Percentiles rank a stretch among this genome's conserved stretches.
phyloP scores from a whole-genome alignment of 352 stramenopile genomes.

The Phytophthora hibernalis region DNA sequence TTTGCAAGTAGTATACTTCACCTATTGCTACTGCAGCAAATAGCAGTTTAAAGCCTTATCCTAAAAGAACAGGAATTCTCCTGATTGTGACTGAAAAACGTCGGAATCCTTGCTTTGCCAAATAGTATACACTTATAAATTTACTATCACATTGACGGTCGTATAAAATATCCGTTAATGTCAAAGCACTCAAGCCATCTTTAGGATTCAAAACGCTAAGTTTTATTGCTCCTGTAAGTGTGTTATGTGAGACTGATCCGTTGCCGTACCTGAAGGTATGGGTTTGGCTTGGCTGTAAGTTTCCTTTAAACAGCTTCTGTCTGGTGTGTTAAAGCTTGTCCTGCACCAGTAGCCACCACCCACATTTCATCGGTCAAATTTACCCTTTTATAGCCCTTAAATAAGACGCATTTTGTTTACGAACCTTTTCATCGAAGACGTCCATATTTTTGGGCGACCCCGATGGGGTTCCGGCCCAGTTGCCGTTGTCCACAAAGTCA shows the following conservation, averaged over 20 bases:
- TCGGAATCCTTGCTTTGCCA: slow-evolving; percentile 18
- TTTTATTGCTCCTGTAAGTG: slow-evolving; percentile 16
- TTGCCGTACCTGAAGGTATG: slow-evolving; percentile 15
- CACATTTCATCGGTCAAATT: slow-evolving; percentile 12
- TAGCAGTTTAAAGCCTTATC: slow-evolving; percentile 7
- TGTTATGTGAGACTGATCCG: background rate
- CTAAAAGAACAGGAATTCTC: background rate
- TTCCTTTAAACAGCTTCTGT: slow-evolving; percentile 12
- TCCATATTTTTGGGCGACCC: slow-evolving; percentile 8
- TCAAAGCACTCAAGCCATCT: slow-evolving; percentile 12
- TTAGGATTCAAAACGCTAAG: slow-evolving; percentile 13
- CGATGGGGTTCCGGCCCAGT: background rate
- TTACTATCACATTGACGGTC: slow-evolving; percentile 1
- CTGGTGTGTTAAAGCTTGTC: slow-evolving; percentile 5
- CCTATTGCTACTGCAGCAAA: slow-evolving; percentile 23
- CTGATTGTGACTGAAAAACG: slow-evolving; percentile 12
- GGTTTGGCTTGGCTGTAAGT: background rate
- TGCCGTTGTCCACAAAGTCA: slow-evolving; percentile 6
- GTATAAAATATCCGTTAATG: slow-evolving; percentile 12
- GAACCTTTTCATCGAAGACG: slow-evolving; percentile 17
- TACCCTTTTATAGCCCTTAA: slow-evolving; percentile 8
- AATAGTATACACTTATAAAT: slow-evolving; percentile 5
- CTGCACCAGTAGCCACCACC: slow-evolving; percentile 14
- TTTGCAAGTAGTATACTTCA: slow-evolving; percentile 15
- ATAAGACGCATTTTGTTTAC: slow-evolving; percentile 4